Percentiles rank a stretch among this genome's conserved stretches.
phyloP scores from a whole-genome alignment of 208 protist species.

The Endotrypanum monterogeii region DNA sequence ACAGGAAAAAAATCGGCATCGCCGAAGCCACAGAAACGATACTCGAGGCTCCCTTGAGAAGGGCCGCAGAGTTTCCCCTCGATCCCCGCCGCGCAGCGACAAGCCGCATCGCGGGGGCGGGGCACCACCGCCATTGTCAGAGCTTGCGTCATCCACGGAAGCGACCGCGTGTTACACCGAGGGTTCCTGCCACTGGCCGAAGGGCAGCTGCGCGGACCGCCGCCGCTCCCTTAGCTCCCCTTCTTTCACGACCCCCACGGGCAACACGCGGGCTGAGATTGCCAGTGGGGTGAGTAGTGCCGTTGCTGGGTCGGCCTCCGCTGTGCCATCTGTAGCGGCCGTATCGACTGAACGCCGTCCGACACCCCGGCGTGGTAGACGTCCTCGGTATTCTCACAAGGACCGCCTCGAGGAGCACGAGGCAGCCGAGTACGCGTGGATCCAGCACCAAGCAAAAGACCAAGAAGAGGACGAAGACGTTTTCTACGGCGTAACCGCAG shows the following conservation, averaged over 20 bases:
- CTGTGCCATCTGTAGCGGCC: neutral
- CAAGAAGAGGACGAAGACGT: slow-evolving; percentile 44
- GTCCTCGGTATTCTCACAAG: neutral
- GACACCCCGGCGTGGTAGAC: neutral
- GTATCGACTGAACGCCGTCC: neutral
- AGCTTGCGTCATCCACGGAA: neutral
- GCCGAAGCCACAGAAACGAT: neutral
- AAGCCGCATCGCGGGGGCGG: neutral
- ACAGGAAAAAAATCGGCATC: slow-evolving; percentile 7
- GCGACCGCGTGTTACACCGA: neutral
- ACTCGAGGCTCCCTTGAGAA: neutral
- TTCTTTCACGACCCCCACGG: no score
- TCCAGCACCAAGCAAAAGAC: slow-evolving; percentile 29
- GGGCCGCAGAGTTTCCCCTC: neutral
- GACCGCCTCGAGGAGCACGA: slow-evolving; percentile 11
- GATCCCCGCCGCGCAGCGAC: neutral
- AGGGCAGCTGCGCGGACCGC: neutral
- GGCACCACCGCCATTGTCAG: neutral
- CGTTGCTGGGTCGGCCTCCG: neutral
- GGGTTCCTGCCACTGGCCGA: neutral
- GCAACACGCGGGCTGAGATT: neutral
- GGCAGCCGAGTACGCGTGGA: slow-evolving; percentile 19
- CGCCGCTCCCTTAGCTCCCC: neutral
- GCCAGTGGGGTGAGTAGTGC: neutral
- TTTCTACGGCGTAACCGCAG: slow-evolving; percentile 33